Evolutionary conservation across 164 flowering plant genomes (phyloP).

Genomic region (Chimonanthus salicifolius): DNA sequence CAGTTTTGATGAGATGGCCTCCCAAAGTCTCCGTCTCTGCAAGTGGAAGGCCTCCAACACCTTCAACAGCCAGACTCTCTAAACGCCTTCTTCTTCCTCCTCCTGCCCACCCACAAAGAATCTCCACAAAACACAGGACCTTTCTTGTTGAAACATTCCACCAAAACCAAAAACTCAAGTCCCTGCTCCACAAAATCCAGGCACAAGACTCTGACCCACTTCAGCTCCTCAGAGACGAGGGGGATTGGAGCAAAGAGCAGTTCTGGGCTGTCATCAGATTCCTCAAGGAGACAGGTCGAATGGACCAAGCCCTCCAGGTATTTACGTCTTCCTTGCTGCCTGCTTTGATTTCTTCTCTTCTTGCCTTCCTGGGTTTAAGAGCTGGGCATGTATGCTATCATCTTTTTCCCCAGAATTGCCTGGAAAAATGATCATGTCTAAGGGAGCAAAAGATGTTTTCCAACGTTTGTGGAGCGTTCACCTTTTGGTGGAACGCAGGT

Average conservation of each 20-base stretch:
- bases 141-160: constrained; percentile 32
- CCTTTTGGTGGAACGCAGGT: too few relatives aligned
- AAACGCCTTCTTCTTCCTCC: not conserved
- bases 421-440: too few relatives aligned
- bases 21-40: not conserved
- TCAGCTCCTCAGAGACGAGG: constrained; percentile 38
- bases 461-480: too few relatives aligned
- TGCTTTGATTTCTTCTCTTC: not conserved
- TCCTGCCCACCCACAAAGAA: not conserved
- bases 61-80: not conserved
- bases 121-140: constrained; percentile 15
- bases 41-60: not conserved
- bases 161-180: constrained; percentile 26
- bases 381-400: too few relatives aligned
- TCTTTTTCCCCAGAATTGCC: too few relatives aligned
- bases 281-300: constrained; percentile 32
- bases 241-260: constrained; percentile 48
- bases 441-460: too few relatives aligned
- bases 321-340: constrained; percentile 2
- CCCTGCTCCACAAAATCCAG: constrained; percentile 31
- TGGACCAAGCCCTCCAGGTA: constrained; percentile 38
- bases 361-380: too few relatives aligned
- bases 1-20: not conserved
- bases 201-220: constrained; percentile 26
- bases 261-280: constrained; percentile 52